Conservation (phyloP, 2,329 filamentous ascomycete species). For the Thermoascus crustaceus region DNA sequence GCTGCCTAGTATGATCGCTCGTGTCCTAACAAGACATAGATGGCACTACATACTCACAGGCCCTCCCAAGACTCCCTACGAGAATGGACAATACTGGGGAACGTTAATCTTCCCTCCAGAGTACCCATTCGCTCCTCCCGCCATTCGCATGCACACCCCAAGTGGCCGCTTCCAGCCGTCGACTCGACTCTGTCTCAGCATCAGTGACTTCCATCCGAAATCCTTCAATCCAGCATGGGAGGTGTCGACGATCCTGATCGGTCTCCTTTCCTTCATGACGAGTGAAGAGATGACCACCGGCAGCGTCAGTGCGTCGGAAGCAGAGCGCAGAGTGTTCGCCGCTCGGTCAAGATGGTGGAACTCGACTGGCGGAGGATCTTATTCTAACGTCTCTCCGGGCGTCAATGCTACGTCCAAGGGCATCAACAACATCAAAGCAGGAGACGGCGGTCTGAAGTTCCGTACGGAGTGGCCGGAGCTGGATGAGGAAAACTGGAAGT, state of each 20-base stretch:
- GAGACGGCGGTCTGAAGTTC: slow-evolving; percentile 89
- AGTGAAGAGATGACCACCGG: slow-evolving; percentile 98
- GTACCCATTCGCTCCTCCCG: slow-evolving; percentile 93
- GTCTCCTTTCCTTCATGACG: slow-evolving; percentile 94
- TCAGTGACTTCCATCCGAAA: slow-evolving; percentile 95
- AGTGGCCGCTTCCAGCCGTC: slow-evolving; percentile 91
- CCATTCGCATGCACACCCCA: slow-evolving; percentile 98
- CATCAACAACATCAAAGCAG: slow-evolving; percentile 72
- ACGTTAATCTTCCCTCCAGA: slow-evolving; percentile 91
- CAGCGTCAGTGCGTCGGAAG: slow-evolving; percentile 66
- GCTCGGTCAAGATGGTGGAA: slow-evolving; percentile 90
- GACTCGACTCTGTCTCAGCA: slow-evolving; percentile 85
- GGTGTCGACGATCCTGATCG: slow-evolving; percentile 91
- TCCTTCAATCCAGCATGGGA: slow-evolving; percentile 99
- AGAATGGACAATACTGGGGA: slow-evolving; percentile 95
- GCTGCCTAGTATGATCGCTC: too few species aligned
- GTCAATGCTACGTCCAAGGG: slow-evolving; percentile 55
- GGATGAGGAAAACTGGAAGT: slow-evolving; percentile 82
- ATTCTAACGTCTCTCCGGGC: slow-evolving; percentile 41
- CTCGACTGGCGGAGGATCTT: slow-evolving; percentile 77
- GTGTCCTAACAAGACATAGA: slow-evolving; percentile 36
- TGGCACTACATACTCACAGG: slow-evolving; percentile 97
- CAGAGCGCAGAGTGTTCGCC: slow-evolving; percentile 71
- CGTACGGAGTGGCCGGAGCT: slow-evolving; percentile 80
- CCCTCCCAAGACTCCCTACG: slow-evolving; percentile 86